phyloP scores from a whole-genome alignment of 495 filamentous ascomycete species.

The Neurospora tetrasperma region DNA sequence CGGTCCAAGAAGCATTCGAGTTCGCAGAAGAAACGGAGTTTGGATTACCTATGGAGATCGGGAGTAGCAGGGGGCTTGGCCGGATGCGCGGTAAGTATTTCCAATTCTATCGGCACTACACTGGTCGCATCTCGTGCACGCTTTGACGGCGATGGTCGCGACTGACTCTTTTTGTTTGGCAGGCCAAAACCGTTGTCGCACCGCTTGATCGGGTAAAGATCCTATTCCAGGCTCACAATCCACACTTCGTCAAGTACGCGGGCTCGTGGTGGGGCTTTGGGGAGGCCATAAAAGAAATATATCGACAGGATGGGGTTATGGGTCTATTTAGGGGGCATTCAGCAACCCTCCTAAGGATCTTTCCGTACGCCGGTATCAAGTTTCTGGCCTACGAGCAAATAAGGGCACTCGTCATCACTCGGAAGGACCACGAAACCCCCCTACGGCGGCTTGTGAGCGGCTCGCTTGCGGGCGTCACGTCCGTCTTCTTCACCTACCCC shows the following conservation, averaged over 20 bases:
- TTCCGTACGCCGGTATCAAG: conserved; percentile 95
- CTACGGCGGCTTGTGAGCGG: conserved; percentile 69
- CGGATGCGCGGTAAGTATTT: conserved; percentile 62
- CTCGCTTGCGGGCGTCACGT: conserved; percentile 72
- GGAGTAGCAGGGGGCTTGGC: conserved; percentile 81
- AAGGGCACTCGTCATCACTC: conserved; percentile 60
- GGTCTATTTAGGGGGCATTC: conserved; percentile 91
- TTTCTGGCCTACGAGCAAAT: conserved; percentile 97
- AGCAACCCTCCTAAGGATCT: conserved; percentile 86
- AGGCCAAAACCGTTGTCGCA: conserved; percentile 94
- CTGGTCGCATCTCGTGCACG: neutral
- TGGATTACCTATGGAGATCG: conserved; percentile 72
- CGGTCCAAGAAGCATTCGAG: conserved; percentile 16
- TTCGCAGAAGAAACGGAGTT: conserved; percentile 51
- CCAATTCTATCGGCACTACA: neutral
- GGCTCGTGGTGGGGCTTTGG: conserved; percentile 76
- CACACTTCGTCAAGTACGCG: conserved; percentile 84
- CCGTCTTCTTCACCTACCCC: conserved; percentile 92
- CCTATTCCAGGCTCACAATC: conserved; percentile 91
- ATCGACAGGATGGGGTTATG: conserved; percentile 54
- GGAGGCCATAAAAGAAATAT: conserved; percentile 73
- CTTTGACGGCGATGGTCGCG: neutral
- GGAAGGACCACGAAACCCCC: conserved; percentile 64
- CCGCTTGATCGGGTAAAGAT: conserved; percentile 98
- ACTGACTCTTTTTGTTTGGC: neutral